phyloP scores from a whole-genome alignment of 1,139 yeast genomes.

The Meyerozyma carpophila region DNA sequence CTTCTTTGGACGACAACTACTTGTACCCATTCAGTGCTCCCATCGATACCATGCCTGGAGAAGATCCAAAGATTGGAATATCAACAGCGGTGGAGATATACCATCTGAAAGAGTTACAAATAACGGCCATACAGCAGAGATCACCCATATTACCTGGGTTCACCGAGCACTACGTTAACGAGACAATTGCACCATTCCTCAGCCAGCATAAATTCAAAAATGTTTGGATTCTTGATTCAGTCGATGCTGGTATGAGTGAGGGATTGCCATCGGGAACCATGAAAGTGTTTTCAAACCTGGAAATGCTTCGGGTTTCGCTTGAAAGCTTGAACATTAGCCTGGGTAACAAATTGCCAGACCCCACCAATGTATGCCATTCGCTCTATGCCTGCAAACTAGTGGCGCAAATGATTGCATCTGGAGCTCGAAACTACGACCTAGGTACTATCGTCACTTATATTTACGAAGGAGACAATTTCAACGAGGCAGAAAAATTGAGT shows the following conservation, averaged over 20 bases:
- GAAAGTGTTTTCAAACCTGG: slow-evolving; percentile 29
- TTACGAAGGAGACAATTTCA: slow-evolving; percentile 85
- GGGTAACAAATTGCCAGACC: neutral
- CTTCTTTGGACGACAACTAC: slow-evolving; percentile 51
- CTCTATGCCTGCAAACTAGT: slow-evolving; percentile 4
- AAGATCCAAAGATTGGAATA: slow-evolving; percentile 26
- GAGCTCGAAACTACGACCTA: slow-evolving; percentile 2
- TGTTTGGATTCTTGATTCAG: slow-evolving; percentile 63
- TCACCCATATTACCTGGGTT: slow-evolving; percentile 77
- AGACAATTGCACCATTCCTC: slow-evolving; percentile 51
- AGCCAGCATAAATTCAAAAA: slow-evolving; percentile 31
- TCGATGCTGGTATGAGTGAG: slow-evolving; percentile 55
- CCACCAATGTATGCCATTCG: slow-evolving; percentile 2
- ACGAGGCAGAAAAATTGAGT: slow-evolving; percentile 63
- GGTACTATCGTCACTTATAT: slow-evolving; percentile 44
- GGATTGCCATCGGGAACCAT: slow-evolving; percentile 18
- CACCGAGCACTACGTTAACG: slow-evolving; percentile 44
- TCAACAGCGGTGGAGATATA: slow-evolving; percentile 62
- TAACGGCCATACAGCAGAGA: slow-evolving; percentile 71
- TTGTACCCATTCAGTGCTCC: slow-evolving; percentile 87
- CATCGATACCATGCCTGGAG: slow-evolving; percentile 38
- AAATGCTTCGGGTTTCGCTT: slow-evolving; percentile 26
- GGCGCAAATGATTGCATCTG: neutral
- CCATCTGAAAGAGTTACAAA: slow-evolving; percentile 26
- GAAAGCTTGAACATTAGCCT: slow-evolving; percentile 21